phyloP scores from a whole-genome alignment of 768 basidiomycete species.

The Rhodotorula graminis region DNA sequence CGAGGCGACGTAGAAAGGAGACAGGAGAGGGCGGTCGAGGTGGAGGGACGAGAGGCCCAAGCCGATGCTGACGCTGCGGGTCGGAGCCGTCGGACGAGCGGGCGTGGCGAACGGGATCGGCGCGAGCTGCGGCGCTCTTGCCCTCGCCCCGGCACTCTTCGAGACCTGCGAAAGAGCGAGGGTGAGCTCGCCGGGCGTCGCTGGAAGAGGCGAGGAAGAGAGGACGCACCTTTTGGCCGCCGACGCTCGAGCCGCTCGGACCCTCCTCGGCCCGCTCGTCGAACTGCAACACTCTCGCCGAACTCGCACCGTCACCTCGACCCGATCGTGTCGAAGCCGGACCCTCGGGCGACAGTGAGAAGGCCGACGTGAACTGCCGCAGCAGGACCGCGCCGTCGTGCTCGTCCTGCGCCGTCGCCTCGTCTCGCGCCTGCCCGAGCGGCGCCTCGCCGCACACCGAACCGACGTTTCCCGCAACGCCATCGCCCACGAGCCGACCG shows the following conservation, averaged over 20 bases:
- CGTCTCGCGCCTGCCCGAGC: not conserved
- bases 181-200: no score
- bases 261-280: not conserved
- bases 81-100: not conserved
- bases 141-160: fast-evolving
- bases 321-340: not conserved
- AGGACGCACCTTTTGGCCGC: not conserved
- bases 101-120: not conserved
- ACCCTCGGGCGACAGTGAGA: not conserved
- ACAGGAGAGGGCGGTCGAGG: not conserved
- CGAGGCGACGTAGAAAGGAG: not conserved
- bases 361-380: not conserved
- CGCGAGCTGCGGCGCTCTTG: not conserved
- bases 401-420: not conserved
- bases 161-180: no score
- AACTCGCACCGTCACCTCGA: not conserved
- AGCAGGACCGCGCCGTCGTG: not conserved
- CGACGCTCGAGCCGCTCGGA: not conserved
- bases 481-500: no score
- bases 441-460: no score
- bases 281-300: not conserved
- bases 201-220: not conserved
- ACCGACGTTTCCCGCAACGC: no score
- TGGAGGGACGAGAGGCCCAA: not conserved
- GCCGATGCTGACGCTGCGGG: not conserved